These are phyloP conservation scores for Leccinum subatratum DNA, from an alignment of 1,284 basidiomycete genomes.

Conservation along the genomic window DNA sequence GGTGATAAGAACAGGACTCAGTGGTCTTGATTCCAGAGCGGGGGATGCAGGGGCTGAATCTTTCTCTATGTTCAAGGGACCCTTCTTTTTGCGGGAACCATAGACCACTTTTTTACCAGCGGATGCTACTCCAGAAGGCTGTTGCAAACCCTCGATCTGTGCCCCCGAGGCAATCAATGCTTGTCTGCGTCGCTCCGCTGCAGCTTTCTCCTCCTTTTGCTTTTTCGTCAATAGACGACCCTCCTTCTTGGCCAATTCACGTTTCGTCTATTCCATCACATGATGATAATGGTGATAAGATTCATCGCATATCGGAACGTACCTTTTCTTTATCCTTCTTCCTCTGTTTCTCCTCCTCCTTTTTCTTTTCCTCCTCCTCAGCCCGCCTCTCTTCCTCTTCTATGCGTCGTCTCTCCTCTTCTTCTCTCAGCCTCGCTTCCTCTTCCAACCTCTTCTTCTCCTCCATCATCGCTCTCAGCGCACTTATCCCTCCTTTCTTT, in stretches of 20 bases:
- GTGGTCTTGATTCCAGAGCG: conserved; percentile 49
- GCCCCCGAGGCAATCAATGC: conserved; percentile 88
- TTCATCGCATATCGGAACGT: conserved; percentile 13
- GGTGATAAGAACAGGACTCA: conserved; percentile 42
- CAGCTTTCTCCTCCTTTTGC: conserved; percentile 91
- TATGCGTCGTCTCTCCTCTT: conserved; percentile 72
- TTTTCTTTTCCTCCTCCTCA: conserved; percentile 72
- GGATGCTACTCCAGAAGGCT: conserved; percentile 45
- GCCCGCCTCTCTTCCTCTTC: conserved; percentile 80
- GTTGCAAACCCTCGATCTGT: conserved; percentile 81
- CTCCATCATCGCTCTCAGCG: conserved; percentile 80
- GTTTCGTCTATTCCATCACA: conserved; percentile 59
- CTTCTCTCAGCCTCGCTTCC: conserved; percentile 61
- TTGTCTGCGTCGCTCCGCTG: conserved; percentile 87
- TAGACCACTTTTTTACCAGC: conserved; percentile 72
- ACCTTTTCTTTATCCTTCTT: conserved; percentile 92
- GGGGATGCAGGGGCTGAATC: conserved; percentile 40
- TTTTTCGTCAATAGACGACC: conserved; percentile 89
- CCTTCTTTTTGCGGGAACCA: conserved; percentile 81
- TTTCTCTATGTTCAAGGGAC: conserved; percentile 42
- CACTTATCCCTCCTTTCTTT: conserved; percentile 68
- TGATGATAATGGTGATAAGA: conserved; percentile 6
- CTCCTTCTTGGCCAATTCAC: conserved; percentile 83
- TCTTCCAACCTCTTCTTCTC: conserved; percentile 85
- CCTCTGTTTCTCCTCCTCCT: conserved; percentile 79